phyloP scores from a whole-genome alignment of 73 alveolate species.

The Paramecium octaurelia region DNA sequence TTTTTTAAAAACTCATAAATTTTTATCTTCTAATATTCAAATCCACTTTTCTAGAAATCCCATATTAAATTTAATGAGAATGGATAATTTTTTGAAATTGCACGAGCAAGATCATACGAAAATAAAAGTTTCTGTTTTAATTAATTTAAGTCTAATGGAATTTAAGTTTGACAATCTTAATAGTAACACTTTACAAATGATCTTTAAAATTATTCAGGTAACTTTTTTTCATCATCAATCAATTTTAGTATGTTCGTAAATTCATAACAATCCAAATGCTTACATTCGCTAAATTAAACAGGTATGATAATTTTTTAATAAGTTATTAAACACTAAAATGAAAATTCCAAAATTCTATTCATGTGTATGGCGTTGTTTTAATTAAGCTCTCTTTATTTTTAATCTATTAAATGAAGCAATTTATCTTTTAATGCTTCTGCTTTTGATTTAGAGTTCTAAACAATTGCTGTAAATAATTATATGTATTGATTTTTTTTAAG shows the following conservation, averaged over 20 bases:
- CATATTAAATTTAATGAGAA: neutral
- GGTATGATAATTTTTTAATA: neutral
- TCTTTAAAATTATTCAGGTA: neutral
- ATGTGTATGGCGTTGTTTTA: neutral
- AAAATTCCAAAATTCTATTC: neutral
- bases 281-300: neutral
- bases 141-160: neutral
- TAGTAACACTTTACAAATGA: neutral
- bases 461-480: neutral
- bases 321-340: neutral
- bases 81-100: neutral
- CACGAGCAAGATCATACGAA: neutral
- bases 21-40: neutral
- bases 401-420: neutral
- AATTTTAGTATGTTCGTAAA: neutral
- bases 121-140: neutral
- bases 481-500: neutral
- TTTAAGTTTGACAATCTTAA: neutral
- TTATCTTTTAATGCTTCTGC: neutral
- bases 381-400: neutral
- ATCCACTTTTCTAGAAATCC: neutral
- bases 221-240: neutral
- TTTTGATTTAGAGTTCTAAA: neutral
- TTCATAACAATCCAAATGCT: neutral
- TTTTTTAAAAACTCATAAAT: neutral